Evolutionary conservation across 2,329 filamentous ascomycete species (phyloP), one percentile per base, ranked within the genome.

Genomic region (Trichoderma endophyticum): DNA sequence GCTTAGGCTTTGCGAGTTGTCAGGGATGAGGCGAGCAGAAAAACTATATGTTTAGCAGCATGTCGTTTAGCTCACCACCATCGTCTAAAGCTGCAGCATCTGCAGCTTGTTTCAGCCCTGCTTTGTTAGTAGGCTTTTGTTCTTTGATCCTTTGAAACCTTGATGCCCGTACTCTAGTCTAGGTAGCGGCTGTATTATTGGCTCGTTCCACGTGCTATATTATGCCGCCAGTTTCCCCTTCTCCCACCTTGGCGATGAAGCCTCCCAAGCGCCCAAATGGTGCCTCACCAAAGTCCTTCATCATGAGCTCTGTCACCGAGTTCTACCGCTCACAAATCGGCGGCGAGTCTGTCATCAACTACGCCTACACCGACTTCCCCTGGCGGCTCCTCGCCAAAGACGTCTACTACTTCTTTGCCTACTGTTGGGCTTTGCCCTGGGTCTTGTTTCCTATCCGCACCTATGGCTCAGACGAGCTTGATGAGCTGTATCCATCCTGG

Each of bases 401-500:
- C 72, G 75, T 87, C n/a, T 85, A 84, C 76, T 86, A 85, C 76
- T 89, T 89, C 79, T 86, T 88, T 78, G 79, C 81, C 66, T 88
- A 86, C 73, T 73, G 81, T 69, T 88, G 86, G 85, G 85, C 86
- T 4, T 78, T 92, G 24, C 90, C 89, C 2, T 88, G 87, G 78
- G 82, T 92, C 43, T 70, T 93, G n/a, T 83, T 86, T 75, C 91
- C 91, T 0, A 59, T 90, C 8, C 79, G 78, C 15, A 86, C 89
- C 1, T 82, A 82, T 69, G 83, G 84, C 56, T 88, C 87, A 1
- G 87, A 83, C 15, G 76, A 84, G 64, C 82, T 92, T 61, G 89
- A 91, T 75, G 92, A 95, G 81, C 82, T 94, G 21, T 87, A 90
- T 72, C 85, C 85, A 1, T 90, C 87, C 0, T 72, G 76, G 15